Evolutionary conservation across 2,329 filamentous ascomycete species (phyloP).

Genomic region (Fusarium metavorans): DNA sequence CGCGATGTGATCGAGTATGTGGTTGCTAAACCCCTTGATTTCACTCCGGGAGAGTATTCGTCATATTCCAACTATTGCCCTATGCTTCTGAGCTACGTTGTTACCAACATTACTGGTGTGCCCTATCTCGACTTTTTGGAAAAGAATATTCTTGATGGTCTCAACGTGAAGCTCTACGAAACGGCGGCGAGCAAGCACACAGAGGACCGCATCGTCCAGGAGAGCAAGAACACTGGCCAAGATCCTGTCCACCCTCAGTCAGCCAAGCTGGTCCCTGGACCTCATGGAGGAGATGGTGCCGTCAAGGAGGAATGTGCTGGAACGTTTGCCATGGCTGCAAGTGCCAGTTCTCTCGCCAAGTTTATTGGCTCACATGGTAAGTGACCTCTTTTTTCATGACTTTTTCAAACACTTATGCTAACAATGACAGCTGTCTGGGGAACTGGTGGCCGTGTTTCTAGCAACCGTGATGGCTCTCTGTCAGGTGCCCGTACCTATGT

Average conservation of each 20-base stretch:
- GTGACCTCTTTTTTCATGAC: neutral
- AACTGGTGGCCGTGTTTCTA: neutral
- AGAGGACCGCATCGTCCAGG: conserved; percentile 25
- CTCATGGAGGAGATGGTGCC: conserved; percentile 25
- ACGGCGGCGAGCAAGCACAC: conserved; percentile 12
- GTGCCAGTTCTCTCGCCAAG: conserved; percentile 25
- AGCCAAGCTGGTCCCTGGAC: neutral
- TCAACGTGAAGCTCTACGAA: conserved; percentile 26
- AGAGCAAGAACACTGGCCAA: conserved; percentile 17
- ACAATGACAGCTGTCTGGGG: conserved; percentile 15
- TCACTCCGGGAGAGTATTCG: conserved; percentile 8
- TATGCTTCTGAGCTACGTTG: conserved; percentile 26
- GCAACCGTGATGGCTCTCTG: conserved; percentile 13
- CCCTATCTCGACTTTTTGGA: conserved; percentile 30
- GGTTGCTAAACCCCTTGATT: conserved; percentile 22
- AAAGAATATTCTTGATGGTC: conserved; percentile 17
- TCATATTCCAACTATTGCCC: conserved; percentile 33
- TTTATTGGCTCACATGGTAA: conserved; percentile 24
- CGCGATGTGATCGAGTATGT: conserved; percentile 34
- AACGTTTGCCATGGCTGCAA: conserved; percentile 24
- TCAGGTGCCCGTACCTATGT: conserved; percentile 16
- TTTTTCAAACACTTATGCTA: neutral
- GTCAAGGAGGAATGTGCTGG: conserved; percentile 37
- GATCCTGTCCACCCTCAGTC: conserved; percentile 16
- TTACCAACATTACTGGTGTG: conserved; percentile 25